Evolutionary conservation across 2,329 filamentous ascomycete genomes (phyloP).

Genomic region (Lecanicillium sp.): DNA sequence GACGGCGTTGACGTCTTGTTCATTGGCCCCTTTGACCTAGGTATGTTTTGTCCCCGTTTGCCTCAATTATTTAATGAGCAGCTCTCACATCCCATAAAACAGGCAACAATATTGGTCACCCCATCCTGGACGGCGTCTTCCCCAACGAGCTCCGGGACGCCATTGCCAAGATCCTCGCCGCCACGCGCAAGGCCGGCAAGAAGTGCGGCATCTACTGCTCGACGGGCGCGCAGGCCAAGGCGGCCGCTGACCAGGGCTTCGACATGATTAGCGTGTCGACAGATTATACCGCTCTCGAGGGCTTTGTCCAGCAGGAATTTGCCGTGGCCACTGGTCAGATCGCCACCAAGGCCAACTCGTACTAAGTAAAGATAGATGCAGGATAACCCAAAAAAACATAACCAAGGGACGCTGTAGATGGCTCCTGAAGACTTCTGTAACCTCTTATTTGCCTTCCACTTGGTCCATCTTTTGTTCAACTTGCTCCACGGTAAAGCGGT

Average conservation of each 20-base stretch:
- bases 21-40: constrained; percentile 60
- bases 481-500: constrained; percentile 61
- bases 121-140: constrained; percentile 54
- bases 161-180: constrained; percentile 48
- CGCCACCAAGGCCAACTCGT: too few species aligned
- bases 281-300: constrained; percentile 45
- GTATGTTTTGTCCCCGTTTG: constrained; percentile 15
- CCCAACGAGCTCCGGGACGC: constrained; percentile 51
- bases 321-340: constrained; percentile 35
- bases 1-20: constrained; percentile 56
- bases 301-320: constrained; percentile 35
- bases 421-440: too few species aligned
- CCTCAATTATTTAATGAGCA: not conserved
- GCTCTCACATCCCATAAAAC: not conserved
- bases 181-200: constrained; percentile 55
- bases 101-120: constrained; percentile 53
- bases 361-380: too few species aligned
- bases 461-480: constrained; percentile 62
- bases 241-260: constrained; percentile 48
- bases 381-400: too few species aligned
- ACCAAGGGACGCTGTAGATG: too few species aligned
- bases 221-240: constrained; percentile 46
- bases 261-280: constrained; percentile 54
- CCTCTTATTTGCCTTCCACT: constrained; percentile 28
- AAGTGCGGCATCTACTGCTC: constrained; percentile 56